Base-by-base conservation (phyloP, 768 basidiomycete genomes). In the Mycena galericulata region DNA sequence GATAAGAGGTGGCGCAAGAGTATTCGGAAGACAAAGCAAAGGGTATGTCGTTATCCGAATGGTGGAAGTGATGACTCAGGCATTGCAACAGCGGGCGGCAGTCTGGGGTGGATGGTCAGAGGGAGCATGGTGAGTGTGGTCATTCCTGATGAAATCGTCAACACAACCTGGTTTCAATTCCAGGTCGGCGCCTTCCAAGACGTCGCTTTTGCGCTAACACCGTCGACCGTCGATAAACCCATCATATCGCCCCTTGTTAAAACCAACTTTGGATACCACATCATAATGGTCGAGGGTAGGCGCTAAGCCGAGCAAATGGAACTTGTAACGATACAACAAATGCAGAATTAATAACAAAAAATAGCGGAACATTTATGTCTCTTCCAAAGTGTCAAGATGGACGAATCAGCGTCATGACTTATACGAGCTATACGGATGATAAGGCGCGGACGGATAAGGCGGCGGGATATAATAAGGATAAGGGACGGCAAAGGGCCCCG, bases 1-100 rank as follows among this genome's bases (percentile, higher is more conserved):
- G 11, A 5, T 24, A 38, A 71, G 69, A 94, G 78, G 92, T 95
- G 36, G 94, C 94, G 7, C 91, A 94, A 75, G 94, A 95, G 74
- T 95, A 93, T 72, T 95, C 95, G 1, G 94, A 95, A 78, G 94
- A 96, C 80, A 96, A 96, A 76, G 94, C 94, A 8, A 96, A 95
- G 86, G 87, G 94, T 92, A 62, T 24, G 76, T 73, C 32, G 49
- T 36, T 32, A 15, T 27, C 50, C 8, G 34, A 6, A 38, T 43
- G 20, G 8, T 29, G 11, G 27, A n/a, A 41, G 41, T 10, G 36
- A 6, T n/a, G 32, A 36, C 32, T 26, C 40, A 58, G 45, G 34
- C 38, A 45, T 46, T n/a, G 12, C 45, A 65, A 17, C 72, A 95
- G 94, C 89, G 75, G 94, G 94, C 34, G 94, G 94, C 34, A 93